These are phyloP conservation scores for Coemansia sp. DNA, from an alignment of 371 early-diverging fungal genomes.

Conservation along the genomic window DNA sequence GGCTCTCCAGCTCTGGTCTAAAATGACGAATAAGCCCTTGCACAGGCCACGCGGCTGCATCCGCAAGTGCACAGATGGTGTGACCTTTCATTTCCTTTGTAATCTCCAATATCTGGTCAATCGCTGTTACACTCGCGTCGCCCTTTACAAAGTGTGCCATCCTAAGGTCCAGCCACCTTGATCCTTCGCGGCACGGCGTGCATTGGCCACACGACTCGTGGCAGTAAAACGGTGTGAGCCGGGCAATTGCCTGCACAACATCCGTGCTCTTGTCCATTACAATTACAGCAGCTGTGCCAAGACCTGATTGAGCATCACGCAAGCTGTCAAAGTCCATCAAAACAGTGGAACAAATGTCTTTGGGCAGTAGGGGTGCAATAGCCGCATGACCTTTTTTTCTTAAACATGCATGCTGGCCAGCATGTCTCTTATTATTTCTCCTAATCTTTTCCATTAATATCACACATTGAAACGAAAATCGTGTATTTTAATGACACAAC, in stretches of 20 bases:
- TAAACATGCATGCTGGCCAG: not conserved
- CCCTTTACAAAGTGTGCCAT: conserved; percentile 95
- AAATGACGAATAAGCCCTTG: conserved; percentile 94
- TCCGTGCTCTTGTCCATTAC: conserved; percentile 98
- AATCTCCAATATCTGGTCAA: conserved; percentile 88
- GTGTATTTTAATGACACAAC: not conserved
- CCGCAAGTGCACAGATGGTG: conserved; percentile 97
- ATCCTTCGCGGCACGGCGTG: conserved; percentile 98
- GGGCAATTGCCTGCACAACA: conserved; percentile 87
- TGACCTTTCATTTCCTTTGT: conserved; percentile 97
- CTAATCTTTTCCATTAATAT: not conserved
- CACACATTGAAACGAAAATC: not conserved
- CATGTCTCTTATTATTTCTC: not conserved
- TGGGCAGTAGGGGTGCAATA: conserved; percentile 75
- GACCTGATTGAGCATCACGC: conserved; percentile 88
- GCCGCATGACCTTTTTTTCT: not conserved
- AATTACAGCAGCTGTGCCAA: conserved; percentile 96
- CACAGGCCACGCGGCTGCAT: conserved; percentile 98
- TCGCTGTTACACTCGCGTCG: conserved; percentile 78
- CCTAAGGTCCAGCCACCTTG: conserved; percentile 92
- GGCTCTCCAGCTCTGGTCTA: conserved; percentile 87
- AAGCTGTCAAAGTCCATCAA: conserved; percentile 98
- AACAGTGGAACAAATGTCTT: conserved; percentile 84
- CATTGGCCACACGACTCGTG: conserved; percentile 99
- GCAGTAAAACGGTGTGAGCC: conserved; percentile 89